phyloP scores from a whole-genome alignment of 768 basidiomycete species.

The Boletus edulis region DNA sequence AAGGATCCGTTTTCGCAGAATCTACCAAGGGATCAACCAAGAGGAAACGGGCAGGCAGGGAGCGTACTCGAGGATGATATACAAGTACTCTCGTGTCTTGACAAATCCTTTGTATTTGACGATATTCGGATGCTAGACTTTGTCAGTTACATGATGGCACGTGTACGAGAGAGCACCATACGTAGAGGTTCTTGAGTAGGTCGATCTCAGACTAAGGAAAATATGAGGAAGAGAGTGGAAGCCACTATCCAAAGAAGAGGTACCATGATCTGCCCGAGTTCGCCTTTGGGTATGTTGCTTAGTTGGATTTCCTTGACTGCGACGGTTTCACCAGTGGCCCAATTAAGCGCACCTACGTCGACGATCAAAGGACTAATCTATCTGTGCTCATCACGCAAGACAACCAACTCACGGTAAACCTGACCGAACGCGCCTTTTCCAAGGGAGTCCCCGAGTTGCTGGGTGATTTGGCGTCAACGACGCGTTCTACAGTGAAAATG shows the following conservation, averaged over 20 bases:
- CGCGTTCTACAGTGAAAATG: neutral
- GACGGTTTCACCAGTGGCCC: conserved; percentile 97
- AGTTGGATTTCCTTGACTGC: conserved; percentile 98
- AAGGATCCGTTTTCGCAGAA: conserved; percentile 99
- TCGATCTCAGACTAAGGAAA: conserved; percentile 86
- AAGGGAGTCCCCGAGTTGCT: conserved; percentile 97
- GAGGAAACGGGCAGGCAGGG: neutral
- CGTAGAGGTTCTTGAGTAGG: conserved; percentile 93
- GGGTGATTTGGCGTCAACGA: conserved; percentile 9
- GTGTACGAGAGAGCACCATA: conserved; percentile 35
- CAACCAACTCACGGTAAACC: conserved; percentile 76
- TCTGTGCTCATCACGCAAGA: conserved; percentile 42
- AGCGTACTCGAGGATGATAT: conserved; percentile 92
- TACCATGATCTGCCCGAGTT: conserved; percentile 97
- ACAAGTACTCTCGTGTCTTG: conserved; percentile 89
- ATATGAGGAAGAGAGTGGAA: conserved; percentile 6
- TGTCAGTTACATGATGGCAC: conserved; percentile 11
- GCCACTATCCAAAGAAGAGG: neutral
- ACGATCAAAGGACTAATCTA: conserved; percentile 72
- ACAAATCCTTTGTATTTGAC: conserved; percentile 99
- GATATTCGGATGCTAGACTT: conserved; percentile 84
- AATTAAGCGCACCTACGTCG: conserved; percentile 75
- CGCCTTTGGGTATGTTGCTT: conserved; percentile 88
- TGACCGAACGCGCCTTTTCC: conserved; percentile 97
- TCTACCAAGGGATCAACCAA: conserved; percentile 30